Base-by-base conservation (phyloP, 108 stramenopile genomes). In the Nitzschia sp. region DNA sequence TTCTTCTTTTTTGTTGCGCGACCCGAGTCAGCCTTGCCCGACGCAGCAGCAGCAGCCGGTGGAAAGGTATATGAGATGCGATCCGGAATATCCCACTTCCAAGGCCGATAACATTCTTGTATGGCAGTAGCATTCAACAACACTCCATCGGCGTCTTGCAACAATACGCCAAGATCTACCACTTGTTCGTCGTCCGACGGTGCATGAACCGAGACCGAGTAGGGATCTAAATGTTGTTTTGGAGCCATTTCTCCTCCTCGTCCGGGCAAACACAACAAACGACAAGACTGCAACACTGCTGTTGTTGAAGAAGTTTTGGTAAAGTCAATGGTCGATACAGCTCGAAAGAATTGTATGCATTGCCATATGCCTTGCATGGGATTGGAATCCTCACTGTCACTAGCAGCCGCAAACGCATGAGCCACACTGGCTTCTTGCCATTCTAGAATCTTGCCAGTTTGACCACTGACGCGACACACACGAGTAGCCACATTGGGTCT, bases 171-270 rank as follows among this genome's bases (percentile, higher is more conserved):
- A 15, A 72, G 33, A 55, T 70, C 59, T 1, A 70, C 42, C n/a
- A 25, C 1, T 23, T 11, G 18, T 27, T 8, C 46, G 3, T 48
- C 46, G 21, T 28, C 24, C 29, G 21, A 9, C 0, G 73, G 55
- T 24, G 65, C 73, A 61, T 77, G 76, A 25, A 77, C 64, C 25
- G 76, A 77, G 2, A 70, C 76, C 29, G 76, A 77, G 38, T 32
- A 58, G 3, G 58, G 54, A 35, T 55, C 59, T 3, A 55, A 24
- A n/a, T 47, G 30, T 53, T 5, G 13, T 17, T 17, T 15, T 21
- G 25, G 23, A 26, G 46, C 15, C 36, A 36, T 0, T 35, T 51
- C 0, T 8, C 17, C 19, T 8, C 31, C 57, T 1, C 17, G 64
- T 59, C 48, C 28, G 2, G 55, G 57, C 3, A 51, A 23, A 33